Evolutionary conservation across 257 asterid species (phyloP), one percentile per base, ranked within the genome.

Genomic region (Mitragyna speciosa): DNA sequence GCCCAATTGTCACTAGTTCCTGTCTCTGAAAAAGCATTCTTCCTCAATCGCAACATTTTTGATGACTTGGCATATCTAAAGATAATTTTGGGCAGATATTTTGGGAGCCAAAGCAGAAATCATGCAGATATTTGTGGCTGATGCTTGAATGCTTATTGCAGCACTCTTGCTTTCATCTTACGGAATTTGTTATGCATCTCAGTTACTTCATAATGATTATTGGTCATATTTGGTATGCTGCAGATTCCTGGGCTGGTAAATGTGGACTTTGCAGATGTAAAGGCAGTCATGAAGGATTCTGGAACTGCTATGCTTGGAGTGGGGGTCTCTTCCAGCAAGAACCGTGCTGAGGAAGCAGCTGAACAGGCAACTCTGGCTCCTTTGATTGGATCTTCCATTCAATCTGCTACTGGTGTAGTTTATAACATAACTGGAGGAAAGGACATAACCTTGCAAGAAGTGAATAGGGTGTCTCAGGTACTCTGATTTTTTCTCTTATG

Each of bases 251-350:
- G 99, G 70, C 88, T 96, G 84, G 99, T 96, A 78, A 96, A 96
- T 85, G 99, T 94, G 82, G 99, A 96, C 85, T 96, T 96, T 86
- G 98, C 99, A 12, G 99, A 96, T 84, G 98, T 96, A 22, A 92
- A 90, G 88, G 97, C 99, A 58, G 97, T 96, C n/a, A 96, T 96
- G 99, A 92, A 94, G 86, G 92, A 96, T 77, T 96, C 99, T 51
- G 98, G 99, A 54, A 94, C 99, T 54, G 99, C 99, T n/a, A 96
- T 96, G 99, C 97, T 94, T 45, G 98, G 99, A 28, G 98, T 94
- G 39, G 99, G 99, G 49, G 98, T 96, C 67, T 96, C 99, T 39
- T 94, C 98, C 68, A 96, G 99, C 89, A 96, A 94, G 87, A 94
- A 96, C 83, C 97, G 98, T 22, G 98, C 99, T 76, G 99, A 94